Evolutionary conservation across 352 stramenopile genomes (phyloP).

Genomic region (Phytophthora quininea): DNA sequence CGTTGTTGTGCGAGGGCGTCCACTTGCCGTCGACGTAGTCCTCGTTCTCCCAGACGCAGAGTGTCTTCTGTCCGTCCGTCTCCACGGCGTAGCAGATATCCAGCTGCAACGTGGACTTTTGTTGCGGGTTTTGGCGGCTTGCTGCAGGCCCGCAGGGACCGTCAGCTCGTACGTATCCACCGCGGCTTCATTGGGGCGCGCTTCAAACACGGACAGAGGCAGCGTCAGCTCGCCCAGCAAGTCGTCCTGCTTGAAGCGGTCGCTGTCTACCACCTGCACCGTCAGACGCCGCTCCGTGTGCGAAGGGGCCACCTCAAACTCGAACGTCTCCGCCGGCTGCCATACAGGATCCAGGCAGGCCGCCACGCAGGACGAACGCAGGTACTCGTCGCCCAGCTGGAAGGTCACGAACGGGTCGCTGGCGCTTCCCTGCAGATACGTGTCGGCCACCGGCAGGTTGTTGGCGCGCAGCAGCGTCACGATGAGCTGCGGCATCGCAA

Average conservation of each 20-base stretch:
- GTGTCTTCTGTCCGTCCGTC: constrained; percentile 57
- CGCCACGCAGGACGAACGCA: constrained; percentile 58
- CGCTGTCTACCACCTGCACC: constrained; percentile 71
- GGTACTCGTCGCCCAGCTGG: constrained; percentile 51
- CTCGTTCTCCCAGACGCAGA: constrained; percentile 78
- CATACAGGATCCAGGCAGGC: constrained; percentile 67
- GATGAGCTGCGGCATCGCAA: constrained; percentile 61
- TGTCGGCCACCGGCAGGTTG: constrained; percentile 73
- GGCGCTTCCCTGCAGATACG: constrained; percentile 48
- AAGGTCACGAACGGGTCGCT: constrained; percentile 82
- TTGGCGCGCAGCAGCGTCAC: constrained; percentile 71
- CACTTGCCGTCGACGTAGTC: constrained; percentile 50
- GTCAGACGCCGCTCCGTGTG: constrained; percentile 44
- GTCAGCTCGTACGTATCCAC: constrained; percentile 57
- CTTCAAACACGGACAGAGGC: constrained; percentile 54
- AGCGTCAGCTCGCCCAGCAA: constrained; percentile 55
- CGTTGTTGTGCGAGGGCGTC: constrained; percentile 56
- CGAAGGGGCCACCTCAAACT: constrained; percentile 58
- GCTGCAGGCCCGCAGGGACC: constrained; percentile 50
- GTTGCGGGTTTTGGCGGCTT: constrained; percentile 45
- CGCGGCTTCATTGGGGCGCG: constrained; percentile 54
- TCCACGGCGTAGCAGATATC: constrained; percentile 41
- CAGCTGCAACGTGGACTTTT: constrained; percentile 48
- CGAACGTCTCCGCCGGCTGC: constrained; percentile 75
- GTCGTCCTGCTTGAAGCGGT: constrained; percentile 72